phyloP scores from a whole-genome alignment of 2,329 filamentous ascomycete genomes.

The Sordariomycetes sp. region DNA sequence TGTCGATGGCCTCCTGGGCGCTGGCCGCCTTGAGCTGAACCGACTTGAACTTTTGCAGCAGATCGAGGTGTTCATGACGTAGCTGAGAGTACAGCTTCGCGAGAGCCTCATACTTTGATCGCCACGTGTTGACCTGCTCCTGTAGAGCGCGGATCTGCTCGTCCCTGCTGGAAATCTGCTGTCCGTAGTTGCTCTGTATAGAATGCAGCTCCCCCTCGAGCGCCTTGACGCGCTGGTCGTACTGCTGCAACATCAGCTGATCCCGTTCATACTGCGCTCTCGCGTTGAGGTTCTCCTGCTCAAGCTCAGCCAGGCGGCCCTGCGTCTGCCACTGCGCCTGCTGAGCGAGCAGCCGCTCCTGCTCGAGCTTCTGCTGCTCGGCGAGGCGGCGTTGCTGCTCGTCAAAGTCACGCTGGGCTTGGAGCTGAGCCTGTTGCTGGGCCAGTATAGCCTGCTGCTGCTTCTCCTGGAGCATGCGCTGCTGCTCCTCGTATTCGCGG shows the following conservation, averaged over 20 bases:
- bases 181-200: conserved; percentile 67
- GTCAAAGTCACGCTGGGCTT: conserved; percentile 90
- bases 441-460: conserved; percentile 69
- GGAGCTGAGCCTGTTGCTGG: conserved; percentile 70
- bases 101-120: conserved; percentile 89
- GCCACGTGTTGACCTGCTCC: conserved; percentile 96
- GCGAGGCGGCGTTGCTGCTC: conserved; percentile 80
- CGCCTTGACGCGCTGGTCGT: conserved; percentile 87
- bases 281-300: conserved; percentile 88
- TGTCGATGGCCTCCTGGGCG: conserved; percentile 91
- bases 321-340: conserved; percentile 91
- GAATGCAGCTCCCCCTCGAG: conserved; percentile 78
- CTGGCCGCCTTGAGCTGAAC: conserved; percentile 95
- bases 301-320: conserved; percentile 86
- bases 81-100: conserved; percentile 96
- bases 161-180: conserved; percentile 81
- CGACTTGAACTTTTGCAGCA: conserved; percentile 90
- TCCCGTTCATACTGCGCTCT: conserved; percentile 94
- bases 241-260: conserved; percentile 92
- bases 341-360: conserved; percentile 78
- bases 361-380: conserved; percentile 81
- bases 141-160: conserved; percentile 88
- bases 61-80: conserved; percentile 84
- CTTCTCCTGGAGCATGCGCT: conserved; percentile 74
- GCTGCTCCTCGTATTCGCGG: conserved; percentile 88